Conservation (phyloP, 768 basidiomycete species). For the Boletus rufocinnamomeus region DNA sequence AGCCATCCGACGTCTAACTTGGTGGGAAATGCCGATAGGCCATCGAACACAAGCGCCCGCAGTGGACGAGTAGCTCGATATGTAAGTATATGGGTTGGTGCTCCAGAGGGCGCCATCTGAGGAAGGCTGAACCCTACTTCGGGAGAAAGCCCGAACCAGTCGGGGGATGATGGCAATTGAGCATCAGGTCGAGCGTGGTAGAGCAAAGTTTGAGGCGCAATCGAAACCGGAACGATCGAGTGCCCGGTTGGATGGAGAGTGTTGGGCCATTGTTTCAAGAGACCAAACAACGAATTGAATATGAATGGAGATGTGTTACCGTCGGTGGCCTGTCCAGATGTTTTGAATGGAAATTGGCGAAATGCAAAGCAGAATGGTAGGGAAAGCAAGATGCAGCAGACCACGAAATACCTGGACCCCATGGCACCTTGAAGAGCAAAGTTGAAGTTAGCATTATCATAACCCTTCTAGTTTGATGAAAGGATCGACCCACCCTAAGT, state of each 20-base stretch:
- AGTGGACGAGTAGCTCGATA: conserved; percentile 7
- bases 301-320: neutral
- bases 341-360: neutral
- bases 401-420: neutral
- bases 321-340: neutral
- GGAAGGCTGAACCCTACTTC: conserved; percentile 8
- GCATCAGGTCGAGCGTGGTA: conserved; percentile 2
- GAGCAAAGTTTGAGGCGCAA: conserved; percentile 5
- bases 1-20: conserved; percentile 5
- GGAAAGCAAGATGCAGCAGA: neutral
- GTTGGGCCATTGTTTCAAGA: conserved; percentile 12
- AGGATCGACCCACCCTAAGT: too few species aligned
- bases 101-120: conserved; percentile 3
- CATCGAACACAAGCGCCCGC: conserved; percentile 5
- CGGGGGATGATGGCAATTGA: conserved; percentile 1
- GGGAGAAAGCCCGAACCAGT: conserved; percentile 9
- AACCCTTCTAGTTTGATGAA: too few species aligned
- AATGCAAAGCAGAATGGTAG: neutral
- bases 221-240: conserved; percentile 5
- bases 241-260: conserved; percentile 5
- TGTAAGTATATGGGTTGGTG: neutral
- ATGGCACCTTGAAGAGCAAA: neutral
- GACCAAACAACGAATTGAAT: conserved; percentile 10
- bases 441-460: too few species aligned
- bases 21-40: conserved; percentile 5